Evolutionary conservation across 1,139 yeast genomes (phyloP).

Genomic region (Pichia sp.): DNA sequence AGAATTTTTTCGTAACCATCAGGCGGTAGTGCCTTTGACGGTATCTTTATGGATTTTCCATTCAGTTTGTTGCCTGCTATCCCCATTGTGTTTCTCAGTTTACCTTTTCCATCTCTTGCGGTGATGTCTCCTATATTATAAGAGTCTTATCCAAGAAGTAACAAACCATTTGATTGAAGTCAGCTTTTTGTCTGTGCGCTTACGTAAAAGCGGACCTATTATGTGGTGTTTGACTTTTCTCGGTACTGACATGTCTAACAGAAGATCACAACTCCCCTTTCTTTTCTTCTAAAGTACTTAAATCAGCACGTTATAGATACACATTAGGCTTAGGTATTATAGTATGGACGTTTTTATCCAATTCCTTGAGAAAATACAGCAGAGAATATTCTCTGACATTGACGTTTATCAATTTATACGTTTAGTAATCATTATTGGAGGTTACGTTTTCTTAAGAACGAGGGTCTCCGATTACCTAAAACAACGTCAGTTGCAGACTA

Average conservation of each 20-base stretch:
- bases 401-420: constrained; percentile 37
- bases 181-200: background rate
- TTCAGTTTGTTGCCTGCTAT: constrained; percentile 32
- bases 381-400: constrained; percentile 27
- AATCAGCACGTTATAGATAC: no score
- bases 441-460: constrained; percentile 42
- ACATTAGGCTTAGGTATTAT: background rate
- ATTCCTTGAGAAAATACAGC: constrained; percentile 20
- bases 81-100: constrained; percentile 5
- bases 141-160: no score
- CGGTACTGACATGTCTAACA: background rate
- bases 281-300: no score
- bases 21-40: constrained; percentile 45
- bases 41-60: constrained; percentile 30
- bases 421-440: constrained; percentile 42
- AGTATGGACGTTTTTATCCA: constrained; percentile 7
- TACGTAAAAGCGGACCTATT: background rate
- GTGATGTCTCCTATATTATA: no score
- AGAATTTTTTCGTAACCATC: constrained; percentile 73
- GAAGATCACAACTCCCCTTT: background rate
- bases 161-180: no score
- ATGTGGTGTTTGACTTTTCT: background rate
- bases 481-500: constrained; percentile 48
- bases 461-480: constrained; percentile 41
- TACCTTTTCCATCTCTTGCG: background rate